These are phyloP conservation scores for Naganishia friedmannii DNA, from an alignment of 768 basidiomycete species.

Conservation along the genomic window DNA sequence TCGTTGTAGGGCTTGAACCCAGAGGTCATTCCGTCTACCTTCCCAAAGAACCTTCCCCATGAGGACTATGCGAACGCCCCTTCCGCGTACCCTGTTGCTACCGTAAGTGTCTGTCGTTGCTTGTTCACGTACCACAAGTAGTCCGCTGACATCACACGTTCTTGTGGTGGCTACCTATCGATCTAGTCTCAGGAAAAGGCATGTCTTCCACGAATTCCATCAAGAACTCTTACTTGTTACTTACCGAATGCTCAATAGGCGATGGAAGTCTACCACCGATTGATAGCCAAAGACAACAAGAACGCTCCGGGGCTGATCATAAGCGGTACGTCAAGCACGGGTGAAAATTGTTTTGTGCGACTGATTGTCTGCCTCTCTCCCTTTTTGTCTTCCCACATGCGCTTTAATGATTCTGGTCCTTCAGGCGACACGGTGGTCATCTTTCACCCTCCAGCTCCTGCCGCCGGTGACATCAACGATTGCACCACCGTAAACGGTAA, in stretches of 20 bases:
- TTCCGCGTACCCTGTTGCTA: slow-evolving; percentile 72
- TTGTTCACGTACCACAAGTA: too few species aligned
- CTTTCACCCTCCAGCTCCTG: slow-evolving; percentile 57
- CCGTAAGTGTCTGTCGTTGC: slow-evolving; percentile 54
- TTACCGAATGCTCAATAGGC: slow-evolving; percentile 53
- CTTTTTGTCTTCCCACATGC: neutral
- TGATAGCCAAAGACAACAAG: slow-evolving; percentile 60
- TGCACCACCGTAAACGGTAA: neutral
- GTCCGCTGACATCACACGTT: too few species aligned
- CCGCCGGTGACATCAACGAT: slow-evolving; percentile 34
- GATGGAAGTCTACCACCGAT: slow-evolving; percentile 76
- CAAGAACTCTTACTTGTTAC: neutral
- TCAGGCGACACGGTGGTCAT: slow-evolving; percentile 95
- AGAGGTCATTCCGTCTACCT: slow-evolving; percentile 71
- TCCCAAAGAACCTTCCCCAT: slow-evolving; percentile 72
- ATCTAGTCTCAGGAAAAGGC: slow-evolving; percentile 58
- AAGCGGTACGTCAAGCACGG: slow-evolving; percentile 56
- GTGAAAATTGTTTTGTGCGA: neutral
- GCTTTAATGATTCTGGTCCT: too few species aligned
- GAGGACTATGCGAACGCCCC: slow-evolving; percentile 64
- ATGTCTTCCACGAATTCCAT: neutral
- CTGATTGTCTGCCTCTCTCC: neutral
- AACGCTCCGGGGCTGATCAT: slow-evolving; percentile 77
- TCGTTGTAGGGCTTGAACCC: slow-evolving; percentile 61
- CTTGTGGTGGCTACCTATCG: too few species aligned